phyloP scores from a whole-genome alignment of 2,329 filamentous ascomycete species.

The Colletotrichum gloeosporioides region DNA sequence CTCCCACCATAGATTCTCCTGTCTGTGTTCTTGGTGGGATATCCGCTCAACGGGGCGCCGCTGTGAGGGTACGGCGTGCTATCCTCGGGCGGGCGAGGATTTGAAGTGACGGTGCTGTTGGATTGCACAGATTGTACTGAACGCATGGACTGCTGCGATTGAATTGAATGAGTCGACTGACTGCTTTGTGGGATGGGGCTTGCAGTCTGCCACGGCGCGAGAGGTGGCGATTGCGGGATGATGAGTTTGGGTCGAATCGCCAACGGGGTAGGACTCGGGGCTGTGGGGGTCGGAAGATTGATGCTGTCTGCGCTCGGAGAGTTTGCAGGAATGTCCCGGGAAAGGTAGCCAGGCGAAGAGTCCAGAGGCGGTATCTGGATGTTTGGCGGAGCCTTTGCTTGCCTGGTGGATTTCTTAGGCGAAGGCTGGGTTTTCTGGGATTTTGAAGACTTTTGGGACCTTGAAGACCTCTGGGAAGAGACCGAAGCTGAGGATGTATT shows the following conservation, averaged over 20 bases:
- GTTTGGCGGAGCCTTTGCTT: background rate
- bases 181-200: background rate
- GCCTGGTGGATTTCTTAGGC: background rate
- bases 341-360: background rate
- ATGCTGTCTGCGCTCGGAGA: background rate
- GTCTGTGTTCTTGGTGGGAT: constrained; percentile 21
- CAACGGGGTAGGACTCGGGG: constrained; percentile 36
- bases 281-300: constrained; percentile 35
- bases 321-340: background rate
- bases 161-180: background rate
- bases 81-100: background rate
- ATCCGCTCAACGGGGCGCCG: constrained; percentile 23
- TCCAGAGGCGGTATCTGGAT: background rate
- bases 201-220: background rate
- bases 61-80: constrained; percentile 20
- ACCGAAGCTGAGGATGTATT: background rate
- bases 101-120: background rate
- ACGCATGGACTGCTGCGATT: background rate
- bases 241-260: background rate
- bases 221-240: background rate
- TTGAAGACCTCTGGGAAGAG: background rate
- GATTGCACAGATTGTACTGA: background rate
- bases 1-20: constrained; percentile 24
- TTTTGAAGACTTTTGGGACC: background rate
- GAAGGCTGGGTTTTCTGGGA: background rate